These are phyloP conservation scores for Podospora bellae-mahoneyi DNA, from an alignment of 495 filamentous ascomycete species.

Conservation along the genomic window DNA sequence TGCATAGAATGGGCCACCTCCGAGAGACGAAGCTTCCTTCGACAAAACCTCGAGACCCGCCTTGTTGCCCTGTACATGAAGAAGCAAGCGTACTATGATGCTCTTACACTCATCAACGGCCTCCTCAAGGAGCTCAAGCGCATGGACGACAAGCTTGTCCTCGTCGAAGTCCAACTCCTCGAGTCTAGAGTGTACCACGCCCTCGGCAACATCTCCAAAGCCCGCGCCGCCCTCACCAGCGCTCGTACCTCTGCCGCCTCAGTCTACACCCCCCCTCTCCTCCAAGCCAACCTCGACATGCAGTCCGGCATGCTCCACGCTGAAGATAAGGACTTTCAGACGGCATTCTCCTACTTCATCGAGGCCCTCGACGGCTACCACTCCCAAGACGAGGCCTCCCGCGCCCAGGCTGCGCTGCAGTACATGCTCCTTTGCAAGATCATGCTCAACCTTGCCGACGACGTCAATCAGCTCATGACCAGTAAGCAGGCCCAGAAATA, in stretches of 20 bases:
- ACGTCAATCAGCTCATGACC: slow-evolving; percentile 87
- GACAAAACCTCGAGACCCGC: slow-evolving; percentile 95
- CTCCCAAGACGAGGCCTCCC: slow-evolving; percentile 77
- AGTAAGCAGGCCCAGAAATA: slow-evolving; percentile 96
- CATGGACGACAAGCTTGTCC: slow-evolving; percentile 94
- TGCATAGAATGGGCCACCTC: slow-evolving; percentile 99
- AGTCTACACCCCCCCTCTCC: slow-evolving; percentile 91
- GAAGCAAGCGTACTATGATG: slow-evolving; percentile 94
- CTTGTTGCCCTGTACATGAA: slow-evolving; percentile 92
- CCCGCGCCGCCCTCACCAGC: slow-evolving; percentile 88
- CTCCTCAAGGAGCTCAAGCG: slow-evolving; percentile 95
- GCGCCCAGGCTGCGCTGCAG: slow-evolving; percentile 88
- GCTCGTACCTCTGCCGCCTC: slow-evolving; percentile 92
- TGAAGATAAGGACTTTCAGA: slow-evolving; percentile 98
- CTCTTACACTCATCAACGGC: slow-evolving; percentile 91
- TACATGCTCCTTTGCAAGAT: slow-evolving; percentile 99
- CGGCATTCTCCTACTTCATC: slow-evolving; percentile 97
- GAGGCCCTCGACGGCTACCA: slow-evolving; percentile 97
- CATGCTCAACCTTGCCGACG: slow-evolving; percentile 95
- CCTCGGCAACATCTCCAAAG: slow-evolving; percentile 93
- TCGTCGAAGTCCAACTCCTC: slow-evolving; percentile 98
- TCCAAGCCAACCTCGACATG: slow-evolving; percentile 97
- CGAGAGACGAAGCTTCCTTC: slow-evolving; percentile 88
- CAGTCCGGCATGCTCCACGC: slow-evolving; percentile 98
- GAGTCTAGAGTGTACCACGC: slow-evolving; percentile 97